These are phyloP conservation scores for Herpetomonas tarakana DNA, from an alignment of 208 protist species.

Conservation along the genomic window DNA sequence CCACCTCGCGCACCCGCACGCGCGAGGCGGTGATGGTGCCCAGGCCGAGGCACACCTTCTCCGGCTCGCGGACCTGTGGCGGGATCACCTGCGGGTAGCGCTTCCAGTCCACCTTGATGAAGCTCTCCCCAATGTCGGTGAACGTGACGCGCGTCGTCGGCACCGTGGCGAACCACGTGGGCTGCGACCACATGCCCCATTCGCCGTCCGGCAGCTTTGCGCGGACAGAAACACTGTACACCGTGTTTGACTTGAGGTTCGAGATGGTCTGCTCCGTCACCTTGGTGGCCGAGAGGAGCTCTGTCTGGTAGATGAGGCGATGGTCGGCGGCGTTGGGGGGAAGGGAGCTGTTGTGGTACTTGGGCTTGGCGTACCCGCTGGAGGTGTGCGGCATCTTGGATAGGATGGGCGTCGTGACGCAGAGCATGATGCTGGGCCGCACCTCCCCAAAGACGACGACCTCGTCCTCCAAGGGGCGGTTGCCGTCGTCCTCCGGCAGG, in stretches of 20 bases:
- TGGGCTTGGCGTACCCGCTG: slow-evolving; percentile 27
- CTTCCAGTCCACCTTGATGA: slow-evolving; percentile 74
- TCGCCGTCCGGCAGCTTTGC: slow-evolving; percentile 82
- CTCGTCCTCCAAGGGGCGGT: slow-evolving; percentile 57
- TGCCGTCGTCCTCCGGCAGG: slow-evolving; percentile 87
- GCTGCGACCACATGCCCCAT: slow-evolving; percentile 90
- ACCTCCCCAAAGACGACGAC: slow-evolving; percentile 75
- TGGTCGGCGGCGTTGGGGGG: slow-evolving; percentile 67
- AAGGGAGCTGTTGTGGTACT: slow-evolving; percentile 62
- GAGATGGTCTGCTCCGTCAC: slow-evolving; percentile 75
- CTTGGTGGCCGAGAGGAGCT: slow-evolving; percentile 58
- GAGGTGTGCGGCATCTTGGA: slow-evolving; percentile 61
- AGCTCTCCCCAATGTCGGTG: slow-evolving; percentile 85
- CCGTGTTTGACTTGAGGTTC: slow-evolving; percentile 84
- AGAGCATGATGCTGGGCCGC: slow-evolving; percentile 82
- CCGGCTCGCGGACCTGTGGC: slow-evolving; percentile 44
- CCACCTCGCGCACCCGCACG: slow-evolving; percentile 79
- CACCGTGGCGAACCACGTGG: slow-evolving; percentile 81
- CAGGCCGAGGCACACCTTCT: slow-evolving; percentile 53
- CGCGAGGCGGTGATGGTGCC: slow-evolving; percentile 80
- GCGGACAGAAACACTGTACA: slow-evolving; percentile 85
- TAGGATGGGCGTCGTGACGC: slow-evolving; percentile 84
- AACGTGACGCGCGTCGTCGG: slow-evolving; percentile 73
- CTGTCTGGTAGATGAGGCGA: slow-evolving; percentile 84
- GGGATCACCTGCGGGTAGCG: slow-evolving; percentile 64